Percentiles rank a stretch among this genome's conserved stretches.
phyloP scores from a whole-genome alignment of 768 basidiomycete genomes.

The Pilatotrama ljubarskyi region DNA sequence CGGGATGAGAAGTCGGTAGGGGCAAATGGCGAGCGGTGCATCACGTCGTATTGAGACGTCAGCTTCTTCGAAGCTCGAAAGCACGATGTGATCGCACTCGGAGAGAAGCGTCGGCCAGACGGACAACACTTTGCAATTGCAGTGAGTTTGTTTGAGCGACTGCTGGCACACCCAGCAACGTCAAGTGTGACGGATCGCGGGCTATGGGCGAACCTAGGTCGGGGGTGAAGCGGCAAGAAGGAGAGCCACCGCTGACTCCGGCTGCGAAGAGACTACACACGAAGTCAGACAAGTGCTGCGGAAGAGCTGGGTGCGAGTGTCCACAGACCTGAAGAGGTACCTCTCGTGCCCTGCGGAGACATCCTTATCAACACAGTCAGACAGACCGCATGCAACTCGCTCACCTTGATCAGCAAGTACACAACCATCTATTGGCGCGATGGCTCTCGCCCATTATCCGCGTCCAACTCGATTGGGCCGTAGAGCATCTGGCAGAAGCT shows the following conservation, averaged over 20 bases:
- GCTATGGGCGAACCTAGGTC: neutral
- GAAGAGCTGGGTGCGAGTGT: neutral
- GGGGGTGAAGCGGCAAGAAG: neutral
- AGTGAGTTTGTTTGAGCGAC: neutral
- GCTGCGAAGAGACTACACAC: neutral
- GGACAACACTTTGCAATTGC: neutral
- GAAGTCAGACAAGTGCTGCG: neutral
- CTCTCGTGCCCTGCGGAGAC: neutral
- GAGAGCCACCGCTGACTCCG: neutral
- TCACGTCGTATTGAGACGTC: neutral
- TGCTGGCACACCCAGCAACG: neutral
- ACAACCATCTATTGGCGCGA: neutral
- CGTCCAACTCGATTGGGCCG: neutral
- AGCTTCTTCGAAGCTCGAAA: neutral
- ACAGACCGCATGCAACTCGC: neutral
- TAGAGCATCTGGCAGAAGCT: neutral
- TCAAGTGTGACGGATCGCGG: neutral
- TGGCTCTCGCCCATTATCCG: neutral
- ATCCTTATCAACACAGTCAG: neutral
- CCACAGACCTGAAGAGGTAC: too few relatives aligned
- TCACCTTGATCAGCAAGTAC: neutral
- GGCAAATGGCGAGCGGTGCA: neutral
- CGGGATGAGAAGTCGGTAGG: neutral
- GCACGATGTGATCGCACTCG: constrained; percentile 8
- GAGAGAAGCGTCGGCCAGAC: neutral